These are phyloP conservation scores for Penicillium brasilianum DNA, from an alignment of 2,329 filamentous ascomycete genomes.

Conservation along the genomic window DNA sequence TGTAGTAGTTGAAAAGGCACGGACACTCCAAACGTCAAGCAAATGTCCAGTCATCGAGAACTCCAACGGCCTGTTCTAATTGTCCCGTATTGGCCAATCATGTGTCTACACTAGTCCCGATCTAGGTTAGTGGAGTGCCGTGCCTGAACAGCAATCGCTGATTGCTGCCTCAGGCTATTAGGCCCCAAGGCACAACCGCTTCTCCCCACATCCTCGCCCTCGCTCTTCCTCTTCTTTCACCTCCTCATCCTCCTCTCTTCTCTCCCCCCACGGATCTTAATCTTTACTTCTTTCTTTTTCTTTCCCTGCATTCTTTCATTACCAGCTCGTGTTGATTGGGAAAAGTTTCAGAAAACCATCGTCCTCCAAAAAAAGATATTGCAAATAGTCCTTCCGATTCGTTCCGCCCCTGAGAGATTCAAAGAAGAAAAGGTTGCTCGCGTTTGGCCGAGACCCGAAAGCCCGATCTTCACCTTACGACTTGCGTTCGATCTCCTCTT, in stretches of 20 bases:
- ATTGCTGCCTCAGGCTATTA: constrained; percentile 20
- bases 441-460: constrained; percentile 26
- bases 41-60: neutral
- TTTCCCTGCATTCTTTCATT: constrained; percentile 38
- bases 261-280: constrained; percentile 23
- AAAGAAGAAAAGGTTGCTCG: constrained; percentile 23
- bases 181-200: constrained; percentile 1
- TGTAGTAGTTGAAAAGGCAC: no score
- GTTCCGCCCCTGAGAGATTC: constrained; percentile 31
- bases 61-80: neutral
- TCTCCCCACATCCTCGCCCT: constrained; percentile 30
- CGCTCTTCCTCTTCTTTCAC: constrained; percentile 30
- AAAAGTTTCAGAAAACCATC: constrained; percentile 26
- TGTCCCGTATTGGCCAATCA: neutral
- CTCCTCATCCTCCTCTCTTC: constrained; percentile 23
- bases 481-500: constrained; percentile 1
- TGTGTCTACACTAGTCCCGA: neutral
- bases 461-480: constrained; percentile 20
- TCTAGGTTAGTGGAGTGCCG: constrained; percentile 5
- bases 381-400: constrained; percentile 32
- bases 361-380: constrained; percentile 25
- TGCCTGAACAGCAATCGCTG: neutral
- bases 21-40: neutral
- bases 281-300: constrained; percentile 38
- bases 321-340: constrained; percentile 33